A percentile compares a stretch with the other conserved stretches of the same genome.
phyloP scores from a whole-genome alignment of 2,329 filamentous ascomycete genomes.

The Alternaria triticimaculans region DNA sequence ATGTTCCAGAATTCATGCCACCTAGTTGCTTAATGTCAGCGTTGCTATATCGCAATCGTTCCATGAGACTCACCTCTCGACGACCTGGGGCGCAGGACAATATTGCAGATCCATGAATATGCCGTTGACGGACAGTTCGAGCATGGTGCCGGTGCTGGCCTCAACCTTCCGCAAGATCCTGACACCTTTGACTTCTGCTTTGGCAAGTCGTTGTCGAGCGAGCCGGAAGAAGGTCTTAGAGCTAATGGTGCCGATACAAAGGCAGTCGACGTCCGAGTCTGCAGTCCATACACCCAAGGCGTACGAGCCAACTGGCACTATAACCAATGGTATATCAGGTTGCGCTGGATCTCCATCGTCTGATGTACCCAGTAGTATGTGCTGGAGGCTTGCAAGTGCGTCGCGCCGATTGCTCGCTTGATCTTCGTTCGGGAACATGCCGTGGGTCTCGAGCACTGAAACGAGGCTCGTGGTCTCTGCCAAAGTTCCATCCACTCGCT shows the following conservation, averaged over 20 bases:
- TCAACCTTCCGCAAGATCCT: conserved; percentile 64
- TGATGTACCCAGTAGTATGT: conserved; percentile 49
- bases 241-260: conserved; percentile 69
- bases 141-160: conserved; percentile 66
- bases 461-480: conserved; percentile 15
- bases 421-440: conserved; percentile 56
- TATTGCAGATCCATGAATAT: conserved; percentile 72
- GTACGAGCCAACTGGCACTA: conserved; percentile 71
- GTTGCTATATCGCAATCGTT: neutral
- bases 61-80: conserved; percentile 53
- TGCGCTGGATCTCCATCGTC: conserved; percentile 5
- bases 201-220: conserved; percentile 62
- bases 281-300: conserved; percentile 67
- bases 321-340: conserved; percentile 52
- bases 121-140: conserved; percentile 66
- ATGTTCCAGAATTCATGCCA: conserved; percentile 51
- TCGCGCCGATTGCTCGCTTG: conserved; percentile 53
- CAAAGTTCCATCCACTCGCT: conserved; percentile 14
- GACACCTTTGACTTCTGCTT: conserved; percentile 53
- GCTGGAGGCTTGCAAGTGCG: conserved; percentile 57
- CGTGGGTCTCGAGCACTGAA: conserved; percentile 18
- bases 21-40: conserved; percentile 26
- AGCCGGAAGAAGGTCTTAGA: conserved; percentile 67
- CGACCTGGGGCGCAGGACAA: conserved; percentile 64
- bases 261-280: conserved; percentile 69